Conservation (phyloP, 352 stramenopile genomes). For the Phytopythium oedochilum region DNA sequence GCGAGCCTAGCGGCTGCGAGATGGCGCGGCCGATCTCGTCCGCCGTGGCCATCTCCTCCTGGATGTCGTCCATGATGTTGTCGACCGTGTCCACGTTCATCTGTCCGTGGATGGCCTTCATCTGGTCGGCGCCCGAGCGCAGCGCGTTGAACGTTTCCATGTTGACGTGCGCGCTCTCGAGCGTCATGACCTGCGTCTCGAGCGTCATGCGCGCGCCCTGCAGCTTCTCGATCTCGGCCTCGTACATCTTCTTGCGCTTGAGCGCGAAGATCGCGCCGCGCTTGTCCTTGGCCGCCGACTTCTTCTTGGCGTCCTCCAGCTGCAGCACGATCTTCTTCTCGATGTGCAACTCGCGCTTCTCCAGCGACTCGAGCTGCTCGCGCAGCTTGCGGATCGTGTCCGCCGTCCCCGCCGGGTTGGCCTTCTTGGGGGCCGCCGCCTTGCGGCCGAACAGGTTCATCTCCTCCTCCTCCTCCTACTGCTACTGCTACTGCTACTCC, state of each 20-base stretch:
- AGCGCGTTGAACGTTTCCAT: conserved; percentile 97
- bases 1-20: conserved; percentile 90
- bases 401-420: conserved; percentile 61
- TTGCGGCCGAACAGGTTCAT: conserved; percentile 90
- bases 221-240: conserved; percentile 98
- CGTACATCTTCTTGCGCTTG: conserved; percentile 99
- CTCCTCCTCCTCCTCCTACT: neutral
- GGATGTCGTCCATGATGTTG: conserved; percentile 98
- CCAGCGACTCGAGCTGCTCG: conserved; percentile 87
- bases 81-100: conserved; percentile 97
- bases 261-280: conserved; percentile 96
- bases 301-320: conserved; percentile 93
- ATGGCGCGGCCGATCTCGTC: conserved; percentile 94
- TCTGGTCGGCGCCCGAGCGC: conserved; percentile 88
- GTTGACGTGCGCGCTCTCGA: conserved; percentile 93
- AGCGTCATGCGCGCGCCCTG: conserved; percentile 96
- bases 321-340: conserved; percentile 95
- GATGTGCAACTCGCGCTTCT: conserved; percentile 95
- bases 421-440: conserved; percentile 42
- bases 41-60: conserved; percentile 95
- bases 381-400: conserved; percentile 90
- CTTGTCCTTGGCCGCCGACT: conserved; percentile 96
- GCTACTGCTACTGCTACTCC: neutral
- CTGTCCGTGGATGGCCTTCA: conserved; percentile 94
- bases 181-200: conserved; percentile 90